Evolutionary conservation across 768 basidiomycete genomes (phyloP), one percentile per base, ranked within the genome.

Genomic region (Trametes meyenii): DNA sequence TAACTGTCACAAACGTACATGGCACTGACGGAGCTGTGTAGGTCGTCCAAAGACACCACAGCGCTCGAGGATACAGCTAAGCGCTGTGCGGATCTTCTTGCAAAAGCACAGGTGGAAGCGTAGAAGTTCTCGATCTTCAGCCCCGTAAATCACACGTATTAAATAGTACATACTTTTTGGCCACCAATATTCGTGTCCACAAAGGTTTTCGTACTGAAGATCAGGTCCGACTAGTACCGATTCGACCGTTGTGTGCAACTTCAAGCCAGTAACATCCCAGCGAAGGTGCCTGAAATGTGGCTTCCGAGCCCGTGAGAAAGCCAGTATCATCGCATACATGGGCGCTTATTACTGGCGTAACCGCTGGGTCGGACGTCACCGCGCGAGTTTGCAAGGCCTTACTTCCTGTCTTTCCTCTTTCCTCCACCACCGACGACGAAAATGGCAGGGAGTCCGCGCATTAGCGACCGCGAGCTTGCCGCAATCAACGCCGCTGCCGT

Each of bases 401-500:
- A 38, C 39, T 16, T 21, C 6, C 40, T 43, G 33, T 38, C 50
- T 29, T 62, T 59, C 48, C 51, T 54, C 46, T 46, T 55, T 43
- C 50, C 55, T 53, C 44, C 29, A 65, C 58, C 52, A 50, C 49
- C 36, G 23, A 52, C 50, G 55, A 63, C 61, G 61, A 71, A 58
- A 68, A 81, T 78, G 80, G 67, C 66, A 60, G 71, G 73, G 63
- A 75, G 84, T 73, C 80, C 88, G 69, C 83, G 88, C 63, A 74
- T 92, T 53, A 88, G 79, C 71, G 87, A 92, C 73, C 81, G 74
- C 66, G 90, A 92, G 72, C 74, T 92, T 69, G 88, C 90, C 56
- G 82, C 84, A 52, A 87, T 94, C 73, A 93, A 94, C 73, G 90
- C 91, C 52, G 90, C 92, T 50, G 94, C 94, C 36, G 94, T 94